Conservation (phyloP, 164 flowering plant species). For the Vitis cinerea region DNA sequence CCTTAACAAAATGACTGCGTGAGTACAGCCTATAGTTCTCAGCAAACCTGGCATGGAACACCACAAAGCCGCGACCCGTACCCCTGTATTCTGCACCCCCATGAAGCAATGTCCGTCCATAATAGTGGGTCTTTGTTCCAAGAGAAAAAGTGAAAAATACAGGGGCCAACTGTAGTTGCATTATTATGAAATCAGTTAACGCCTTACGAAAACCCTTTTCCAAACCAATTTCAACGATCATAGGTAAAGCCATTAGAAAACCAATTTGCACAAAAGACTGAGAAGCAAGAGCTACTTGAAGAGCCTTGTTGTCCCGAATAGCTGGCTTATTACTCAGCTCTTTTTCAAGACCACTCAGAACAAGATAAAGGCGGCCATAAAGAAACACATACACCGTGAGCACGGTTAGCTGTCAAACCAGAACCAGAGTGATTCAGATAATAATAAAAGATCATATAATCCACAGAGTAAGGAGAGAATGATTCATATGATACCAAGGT, state of each 20-base stretch:
- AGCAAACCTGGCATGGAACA: conserved; percentile 72
- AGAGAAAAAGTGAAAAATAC: conserved; percentile 67
- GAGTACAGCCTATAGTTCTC: conserved; percentile 64
- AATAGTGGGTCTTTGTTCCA: conserved; percentile 66
- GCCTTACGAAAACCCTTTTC: conserved; percentile 68
- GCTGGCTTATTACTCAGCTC: conserved; percentile 32
- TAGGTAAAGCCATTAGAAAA: conserved; percentile 57
- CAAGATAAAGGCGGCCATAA: conserved; percentile 68
- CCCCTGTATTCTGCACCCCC: conserved; percentile 65
- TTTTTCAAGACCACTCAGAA: conserved; percentile 62
- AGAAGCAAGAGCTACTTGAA: conserved; percentile 67
- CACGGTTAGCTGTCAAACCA: conserved; percentile 49
- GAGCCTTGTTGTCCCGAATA: conserved; percentile 50
- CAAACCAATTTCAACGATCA: conserved; percentile 70
- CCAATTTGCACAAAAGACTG: conserved; percentile 70
- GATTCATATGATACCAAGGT: conserved; percentile 41
- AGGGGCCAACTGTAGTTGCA: conserved; percentile 65
- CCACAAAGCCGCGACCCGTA: conserved; percentile 70
- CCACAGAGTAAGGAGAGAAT: not conserved
- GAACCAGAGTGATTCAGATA: conserved; percentile 6
- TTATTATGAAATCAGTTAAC: conserved; percentile 50
- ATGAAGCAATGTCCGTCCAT: conserved; percentile 62
- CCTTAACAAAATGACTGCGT: conserved; percentile 65
- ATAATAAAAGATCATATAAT: not conserved
- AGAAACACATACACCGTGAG: conserved; percentile 57